Evolutionary conservation across 2,329 filamentous ascomycete genomes (phyloP), one percentile per base, ranked within the genome.

Genomic region (Talaromyces pinophilus): DNA sequence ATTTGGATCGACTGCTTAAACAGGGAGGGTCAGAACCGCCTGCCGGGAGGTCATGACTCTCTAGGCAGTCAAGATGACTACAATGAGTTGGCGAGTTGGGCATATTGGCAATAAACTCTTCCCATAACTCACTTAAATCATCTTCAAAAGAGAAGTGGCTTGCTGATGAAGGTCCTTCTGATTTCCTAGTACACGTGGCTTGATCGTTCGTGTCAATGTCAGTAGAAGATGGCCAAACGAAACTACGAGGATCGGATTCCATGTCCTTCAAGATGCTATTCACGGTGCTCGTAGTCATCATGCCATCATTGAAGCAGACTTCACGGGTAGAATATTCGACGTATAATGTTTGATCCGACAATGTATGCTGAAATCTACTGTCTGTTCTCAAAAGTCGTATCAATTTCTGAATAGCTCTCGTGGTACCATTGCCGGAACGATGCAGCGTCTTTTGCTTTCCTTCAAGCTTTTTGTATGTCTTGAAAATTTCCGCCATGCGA

Each of bases 41-140:
- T 38, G 35, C 30, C 33, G 8, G 35, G 11, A 38, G 15, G 35
- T 15, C 11, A 13, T 13, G 35, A 38, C 35, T 38, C 35, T 38
- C 35, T 38, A 38, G 35, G 35, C 11, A 13, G 13, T 38, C 11
- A 13, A 38, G 35, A 38, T 38, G 35, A 38, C 44, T 46, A 19
- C 22, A 11, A 46, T 46, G 44, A 10, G 50, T n/a, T 17, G 52
- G 52, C 15, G 52, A 35, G 15, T n/a, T n/a, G 30, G 28, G 28
- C 35, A 55, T 33, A 17, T 55, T 55, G 52, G n/a, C 44, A 10
- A 38, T 57, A 33, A 40, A 57, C 11, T 57, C 54, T 40, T 57
- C 54, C 54, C 54, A 57, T 38, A 57, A 38, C 35, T 57, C 33
- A 38, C n/a, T 57, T 35, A 57, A 38, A 38, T 57, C 54, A 46